Evolutionary conservation across 2,329 filamentous ascomycete genomes (phyloP).

Genomic region (Phialophora chinensis): DNA sequence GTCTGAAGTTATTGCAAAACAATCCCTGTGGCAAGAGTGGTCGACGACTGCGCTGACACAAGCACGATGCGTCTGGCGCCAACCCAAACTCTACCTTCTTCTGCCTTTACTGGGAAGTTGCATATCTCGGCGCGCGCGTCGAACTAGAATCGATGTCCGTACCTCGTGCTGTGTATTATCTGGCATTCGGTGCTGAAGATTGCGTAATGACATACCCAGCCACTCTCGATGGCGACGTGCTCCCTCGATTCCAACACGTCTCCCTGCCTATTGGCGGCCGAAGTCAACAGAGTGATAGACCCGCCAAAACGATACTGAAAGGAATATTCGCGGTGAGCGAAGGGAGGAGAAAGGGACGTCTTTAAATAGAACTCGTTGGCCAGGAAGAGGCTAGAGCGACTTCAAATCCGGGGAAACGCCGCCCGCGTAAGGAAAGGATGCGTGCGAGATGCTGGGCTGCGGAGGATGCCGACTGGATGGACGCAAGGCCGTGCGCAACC

Average conservation of each 20-base stretch:
- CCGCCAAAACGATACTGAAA: not conserved
- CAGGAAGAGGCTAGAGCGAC: slow-evolving; percentile 5
- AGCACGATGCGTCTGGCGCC: not conserved
- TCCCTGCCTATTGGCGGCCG: not conserved
- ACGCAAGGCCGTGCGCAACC: too few species aligned
- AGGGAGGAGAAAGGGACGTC: not conserved
- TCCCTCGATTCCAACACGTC: not conserved
- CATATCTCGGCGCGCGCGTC: not conserved
- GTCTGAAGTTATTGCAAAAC: not conserved
- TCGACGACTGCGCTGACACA: not conserved
- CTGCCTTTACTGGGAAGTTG: not conserved
- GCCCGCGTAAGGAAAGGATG: not conserved
- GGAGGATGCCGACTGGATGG: not conserved
- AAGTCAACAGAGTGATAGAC: not conserved
- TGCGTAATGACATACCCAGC: not conserved
- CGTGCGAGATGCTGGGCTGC: not conserved
- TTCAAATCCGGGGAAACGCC: slow-evolving; percentile 15
- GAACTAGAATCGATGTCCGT: too few species aligned
- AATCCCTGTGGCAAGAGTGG: not conserved
- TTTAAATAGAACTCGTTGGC: slow-evolving; percentile 7
- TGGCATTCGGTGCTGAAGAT: not conserved
- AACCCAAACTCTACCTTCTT: not conserved
- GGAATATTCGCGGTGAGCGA: slow-evolving; percentile 9
- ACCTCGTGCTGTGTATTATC: not conserved
- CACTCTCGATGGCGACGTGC: not conserved